Percentiles rank a stretch among this genome's conserved stretches.
phyloP scores from a whole-genome alignment of 768 basidiomycete genomes.

The Lepiota venenata region DNA sequence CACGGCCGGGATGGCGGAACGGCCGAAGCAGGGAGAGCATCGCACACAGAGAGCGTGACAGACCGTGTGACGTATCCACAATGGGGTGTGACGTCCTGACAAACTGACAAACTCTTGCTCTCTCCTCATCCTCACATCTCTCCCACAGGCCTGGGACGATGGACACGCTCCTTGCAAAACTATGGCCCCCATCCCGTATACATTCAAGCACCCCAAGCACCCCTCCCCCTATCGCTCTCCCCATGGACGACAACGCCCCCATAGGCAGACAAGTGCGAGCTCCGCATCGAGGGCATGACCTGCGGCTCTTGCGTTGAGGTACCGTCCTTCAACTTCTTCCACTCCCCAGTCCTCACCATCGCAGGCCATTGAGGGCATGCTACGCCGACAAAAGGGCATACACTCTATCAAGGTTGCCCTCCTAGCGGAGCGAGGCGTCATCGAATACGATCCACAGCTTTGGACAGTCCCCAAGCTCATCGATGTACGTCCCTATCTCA shows the following conservation, averaged over 20 bases:
- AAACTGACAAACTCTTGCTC: not conserved
- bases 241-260: slow-evolving; percentile 21
- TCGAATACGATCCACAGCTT: slow-evolving; percentile 82
- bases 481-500: slow-evolving; percentile 42
- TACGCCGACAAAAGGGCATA: slow-evolving; percentile 85
- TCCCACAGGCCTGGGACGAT: slow-evolving; percentile 13
- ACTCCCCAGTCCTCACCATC: not conserved
- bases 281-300: slow-evolving; percentile 88
- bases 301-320: slow-evolving; percentile 90
- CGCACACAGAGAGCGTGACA: slow-evolving; percentile 11
- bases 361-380: slow-evolving; percentile 82
- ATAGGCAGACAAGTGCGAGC: slow-evolving; percentile 60
- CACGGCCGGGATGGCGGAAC: slow-evolving; percentile 6
- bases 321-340: slow-evolving; percentile 19
- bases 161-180: slow-evolving; percentile 12
- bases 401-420: slow-evolving; percentile 90
- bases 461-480: slow-evolving; percentile 85
- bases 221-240: slow-evolving; percentile 14
- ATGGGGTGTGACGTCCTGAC: no score
- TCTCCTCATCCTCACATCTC: not conserved
- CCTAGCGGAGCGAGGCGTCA: slow-evolving; percentile 88
- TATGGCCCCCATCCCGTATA: slow-evolving; percentile 5
- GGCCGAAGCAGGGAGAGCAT: slow-evolving; percentile 7
- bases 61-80: not conserved
- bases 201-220: not conserved